These are phyloP conservation scores for Lophium mytilinum DNA, from an alignment of 495 filamentous ascomycete species.

Conservation along the genomic window DNA sequence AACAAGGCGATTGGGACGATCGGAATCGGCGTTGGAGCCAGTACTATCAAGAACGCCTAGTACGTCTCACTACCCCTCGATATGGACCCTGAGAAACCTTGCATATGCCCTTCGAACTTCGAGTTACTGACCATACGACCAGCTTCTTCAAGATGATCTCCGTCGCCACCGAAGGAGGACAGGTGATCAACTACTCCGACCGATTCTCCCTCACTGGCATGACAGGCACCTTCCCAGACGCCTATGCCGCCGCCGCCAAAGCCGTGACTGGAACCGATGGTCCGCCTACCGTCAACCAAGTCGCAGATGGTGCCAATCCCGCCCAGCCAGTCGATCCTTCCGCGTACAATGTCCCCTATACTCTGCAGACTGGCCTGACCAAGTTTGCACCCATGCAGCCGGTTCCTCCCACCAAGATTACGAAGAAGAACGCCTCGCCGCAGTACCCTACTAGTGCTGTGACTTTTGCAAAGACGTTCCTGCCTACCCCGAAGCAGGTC, in stretches of 20 bases:
- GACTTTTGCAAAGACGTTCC: conserved; percentile 47
- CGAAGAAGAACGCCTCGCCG: conserved; percentile 43
- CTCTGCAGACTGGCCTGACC: conserved; percentile 53
- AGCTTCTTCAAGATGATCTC: conserved; percentile 62
- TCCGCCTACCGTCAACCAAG: conserved; percentile 27
- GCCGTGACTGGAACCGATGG: conserved; percentile 41
- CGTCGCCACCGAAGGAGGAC: conserved; percentile 41
- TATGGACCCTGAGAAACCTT: not conserved
- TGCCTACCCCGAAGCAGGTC: conserved; percentile 46
- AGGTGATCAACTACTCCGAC: conserved; percentile 50
- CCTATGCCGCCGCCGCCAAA: conserved; percentile 36
- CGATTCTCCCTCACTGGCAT: conserved; percentile 61
- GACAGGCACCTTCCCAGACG: conserved; percentile 52
- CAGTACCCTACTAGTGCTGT: conserved; percentile 57
- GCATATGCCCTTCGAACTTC: not conserved
- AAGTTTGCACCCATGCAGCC: conserved; percentile 69
- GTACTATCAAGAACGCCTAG: conserved; percentile 49
- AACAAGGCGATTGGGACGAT: conserved; percentile 47
- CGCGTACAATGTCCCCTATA: conserved; percentile 49
- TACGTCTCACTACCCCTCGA: conserved; percentile 30
- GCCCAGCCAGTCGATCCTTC: conserved; percentile 14
- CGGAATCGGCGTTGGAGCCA: conserved; percentile 39
- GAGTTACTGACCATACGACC: not conserved
- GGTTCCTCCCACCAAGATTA: conserved; percentile 57
- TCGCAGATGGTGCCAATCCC: conserved; percentile 7